These are phyloP conservation scores for Fraxinus paxiana DNA, from an alignment of 305 asterid species.

Conservation along the genomic window DNA sequence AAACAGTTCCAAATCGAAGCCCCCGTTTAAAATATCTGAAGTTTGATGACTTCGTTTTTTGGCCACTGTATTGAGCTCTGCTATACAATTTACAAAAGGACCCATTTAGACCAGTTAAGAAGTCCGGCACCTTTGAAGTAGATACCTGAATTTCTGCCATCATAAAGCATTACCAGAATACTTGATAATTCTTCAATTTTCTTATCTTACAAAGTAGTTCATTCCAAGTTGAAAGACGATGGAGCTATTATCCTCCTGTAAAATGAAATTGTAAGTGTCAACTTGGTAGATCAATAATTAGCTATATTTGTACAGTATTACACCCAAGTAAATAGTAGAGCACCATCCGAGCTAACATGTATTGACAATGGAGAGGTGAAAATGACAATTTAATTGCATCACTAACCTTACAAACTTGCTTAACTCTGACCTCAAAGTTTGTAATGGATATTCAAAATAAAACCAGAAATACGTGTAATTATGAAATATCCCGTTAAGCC, in stretches of 20 bases:
- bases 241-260: neutral
- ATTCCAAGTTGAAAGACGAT: neutral
- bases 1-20: neutral
- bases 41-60: neutral
- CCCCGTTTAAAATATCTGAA: neutral
- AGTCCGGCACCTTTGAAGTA: neutral
- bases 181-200: neutral
- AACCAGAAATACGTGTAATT: neutral
- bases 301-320: neutral
- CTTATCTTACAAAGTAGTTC: neutral
- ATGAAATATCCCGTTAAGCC: neutral
- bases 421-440: neutral
- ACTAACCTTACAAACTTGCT: neutral
- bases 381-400: neutral
- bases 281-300: neutral
- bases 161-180: neutral
- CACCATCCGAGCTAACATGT: neutral
- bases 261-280: neutral
- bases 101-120: neutral
- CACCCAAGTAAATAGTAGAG: neutral
- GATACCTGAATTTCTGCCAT: neutral
- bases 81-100: neutral
- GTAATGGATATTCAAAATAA: neutral
- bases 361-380: neutral
- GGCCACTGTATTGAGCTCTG: neutral